A percentile compares a stretch with the other conserved stretches of the same genome.
phyloP scores from a whole-genome alignment of 495 filamentous ascomycete species.

The Penicillium silybi region DNA sequence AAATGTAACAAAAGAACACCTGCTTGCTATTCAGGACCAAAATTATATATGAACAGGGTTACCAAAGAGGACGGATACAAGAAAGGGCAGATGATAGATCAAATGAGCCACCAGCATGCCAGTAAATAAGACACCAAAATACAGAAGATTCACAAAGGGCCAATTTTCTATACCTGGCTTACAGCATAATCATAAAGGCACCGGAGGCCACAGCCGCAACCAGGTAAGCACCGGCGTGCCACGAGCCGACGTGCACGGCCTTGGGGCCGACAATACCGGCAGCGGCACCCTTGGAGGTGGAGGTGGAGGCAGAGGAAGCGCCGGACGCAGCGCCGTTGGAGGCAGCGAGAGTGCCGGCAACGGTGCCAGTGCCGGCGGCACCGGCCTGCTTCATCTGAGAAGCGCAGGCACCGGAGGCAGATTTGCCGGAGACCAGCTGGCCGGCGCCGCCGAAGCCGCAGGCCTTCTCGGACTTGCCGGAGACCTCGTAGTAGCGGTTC shows the following conservation, averaged over 20 bases:
- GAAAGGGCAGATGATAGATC: background rate
- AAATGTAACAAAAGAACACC: slow-evolving; percentile 8
- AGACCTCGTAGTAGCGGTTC: slow-evolving; percentile 70
- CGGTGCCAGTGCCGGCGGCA: slow-evolving; percentile 63
- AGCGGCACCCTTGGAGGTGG: slow-evolving; percentile 42
- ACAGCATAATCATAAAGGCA: slow-evolving; percentile 73
- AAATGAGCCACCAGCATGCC: background rate
- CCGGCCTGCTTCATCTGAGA: slow-evolving; percentile 53
- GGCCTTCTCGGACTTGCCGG: slow-evolving; percentile 36
- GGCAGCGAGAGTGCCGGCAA: slow-evolving; percentile 38
- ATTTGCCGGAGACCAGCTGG: slow-evolving; percentile 38
- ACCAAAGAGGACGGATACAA: slow-evolving; percentile 10
- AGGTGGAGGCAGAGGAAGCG: slow-evolving; percentile 20
- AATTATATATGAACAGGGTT: slow-evolving; percentile 14
- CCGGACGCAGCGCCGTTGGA: slow-evolving; percentile 40
- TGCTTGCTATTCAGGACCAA: slow-evolving; percentile 6
- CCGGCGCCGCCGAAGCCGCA: slow-evolving; percentile 65
- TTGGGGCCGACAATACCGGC: slow-evolving; percentile 45
- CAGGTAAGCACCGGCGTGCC: slow-evolving; percentile 66
- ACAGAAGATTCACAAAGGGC: slow-evolving; percentile 1
- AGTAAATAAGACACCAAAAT: slow-evolving; percentile 1
- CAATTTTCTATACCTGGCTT: slow-evolving; percentile 29
- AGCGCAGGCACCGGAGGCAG: slow-evolving; percentile 48
- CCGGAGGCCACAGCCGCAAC: slow-evolving; percentile 64
- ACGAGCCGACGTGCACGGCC: slow-evolving; percentile 56